Evolutionary conservation across 129 eudicot species (phyloP).

Genomic region (Flaveria sonorensis): DNA sequence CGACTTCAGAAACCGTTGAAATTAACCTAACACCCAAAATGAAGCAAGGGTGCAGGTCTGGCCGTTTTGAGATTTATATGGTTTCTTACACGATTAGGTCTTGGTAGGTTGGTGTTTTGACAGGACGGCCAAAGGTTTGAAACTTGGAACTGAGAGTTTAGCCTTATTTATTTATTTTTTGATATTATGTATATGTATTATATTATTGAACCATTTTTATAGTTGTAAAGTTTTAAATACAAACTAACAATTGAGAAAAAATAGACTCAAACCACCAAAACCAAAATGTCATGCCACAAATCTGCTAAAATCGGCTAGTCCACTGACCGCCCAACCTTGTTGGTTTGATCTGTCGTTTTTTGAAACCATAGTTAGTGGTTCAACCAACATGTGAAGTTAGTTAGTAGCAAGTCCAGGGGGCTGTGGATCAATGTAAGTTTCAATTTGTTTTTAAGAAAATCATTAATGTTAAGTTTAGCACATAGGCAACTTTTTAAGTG

Average conservation of each 20-base stretch:
- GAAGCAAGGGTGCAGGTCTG: background rate
- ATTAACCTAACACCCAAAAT: background rate
- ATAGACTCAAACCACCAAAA: background rate
- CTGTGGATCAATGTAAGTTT: background rate
- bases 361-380: background rate
- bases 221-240: background rate
- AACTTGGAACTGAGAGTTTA: background rate
- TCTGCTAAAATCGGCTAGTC: background rate
- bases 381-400: background rate
- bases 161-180: background rate
- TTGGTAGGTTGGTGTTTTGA: too few relatives aligned
- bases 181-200: too few relatives aligned
- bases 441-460: constrained; percentile 9
- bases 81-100: background rate
- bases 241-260: background rate
- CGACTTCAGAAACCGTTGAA: background rate
- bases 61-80: background rate
- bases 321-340: background rate
- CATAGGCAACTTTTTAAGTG: background rate
- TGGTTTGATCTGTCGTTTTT: background rate
- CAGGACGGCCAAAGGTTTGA: background rate
- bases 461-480: background rate
- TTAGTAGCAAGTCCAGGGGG: constrained; percentile 2
- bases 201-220: background rate
- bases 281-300: background rate